Base-by-base conservation (phyloP, 1,284 basidiomycete species). In the Hypsizygus ulmarius region DNA sequence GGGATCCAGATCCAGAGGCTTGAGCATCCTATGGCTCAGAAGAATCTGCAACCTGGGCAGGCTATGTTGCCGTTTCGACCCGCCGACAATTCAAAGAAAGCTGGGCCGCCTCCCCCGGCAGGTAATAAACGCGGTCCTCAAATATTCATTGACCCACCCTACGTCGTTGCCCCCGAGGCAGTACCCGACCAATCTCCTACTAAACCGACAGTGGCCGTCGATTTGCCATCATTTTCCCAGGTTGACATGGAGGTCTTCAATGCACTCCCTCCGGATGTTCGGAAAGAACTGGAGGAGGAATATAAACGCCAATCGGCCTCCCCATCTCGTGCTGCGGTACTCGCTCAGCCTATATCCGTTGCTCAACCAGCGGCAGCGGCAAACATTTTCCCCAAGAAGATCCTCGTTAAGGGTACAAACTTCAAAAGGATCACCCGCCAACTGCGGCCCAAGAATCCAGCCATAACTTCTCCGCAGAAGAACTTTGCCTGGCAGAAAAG, bases 1-100 rank as follows among this genome's bases (percentile, higher is more conserved):
- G 93, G 91, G 0, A 88, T 99, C 18, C 92, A 93, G 61, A 81
- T 97, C n/a, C 86, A 89, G 59, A 97, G 95, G 64, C 75, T 97
- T 0, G 92, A 94, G 62, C 64, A 76, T 16, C 50, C 62, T 5
- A 56, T 59, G 4, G 48, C 52, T 21, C 44, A 36, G 3, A 15
- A 34, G 6, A 29, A 19, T 5, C 36, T 39, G 47, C 60, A 54
- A 45, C 49, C 65, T 10, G 79, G 78, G 5, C 87, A 88, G 59
- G 72, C 66, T 1, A 68, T 70, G 14, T 62, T 87, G 15, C 68
- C 73, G 0, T 90, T 89, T 64, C 73, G 70, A 45, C 63, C 56
- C 45, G 49, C 61, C 19, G 59, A 66, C 33, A 55, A 51, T 29
- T 52, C 45, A 14, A 52, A 39, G 41, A 61, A 47, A n/a, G 38